These are phyloP conservation scores for Chaetomium globosum DNA, from an alignment of 2,329 filamentous ascomycete genomes.

Conservation along the genomic window DNA sequence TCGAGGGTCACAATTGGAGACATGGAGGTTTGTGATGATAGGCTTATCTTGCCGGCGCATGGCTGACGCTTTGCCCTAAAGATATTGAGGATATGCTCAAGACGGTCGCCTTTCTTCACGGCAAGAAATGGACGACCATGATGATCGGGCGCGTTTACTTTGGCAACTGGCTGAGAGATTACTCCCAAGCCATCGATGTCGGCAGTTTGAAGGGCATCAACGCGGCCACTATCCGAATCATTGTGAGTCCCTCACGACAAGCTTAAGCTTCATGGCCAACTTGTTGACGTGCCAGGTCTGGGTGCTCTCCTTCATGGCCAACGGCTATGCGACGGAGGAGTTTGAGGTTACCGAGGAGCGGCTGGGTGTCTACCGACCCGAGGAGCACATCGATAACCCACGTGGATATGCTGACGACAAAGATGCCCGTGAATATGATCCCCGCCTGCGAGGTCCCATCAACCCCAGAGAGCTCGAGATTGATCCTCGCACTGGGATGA, in stretches of 20 bases:
- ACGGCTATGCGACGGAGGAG: slow-evolving; percentile 83
- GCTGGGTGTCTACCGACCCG: slow-evolving; percentile 77
- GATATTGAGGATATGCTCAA: slow-evolving; percentile 83
- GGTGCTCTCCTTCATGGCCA: slow-evolving; percentile 79
- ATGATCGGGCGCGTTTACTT: slow-evolving; percentile 79
- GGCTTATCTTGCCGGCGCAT: background rate
- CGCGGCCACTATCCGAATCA: slow-evolving; percentile 73
- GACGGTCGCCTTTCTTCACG: slow-evolving; percentile 73
- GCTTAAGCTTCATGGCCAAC: background rate
- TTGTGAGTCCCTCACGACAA: slow-evolving; percentile 41
- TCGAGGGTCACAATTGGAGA: slow-evolving; percentile 70
- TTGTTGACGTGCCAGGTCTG: slow-evolving; percentile 57
- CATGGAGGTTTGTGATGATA: slow-evolving; percentile 58
- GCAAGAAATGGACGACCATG: slow-evolving; percentile 83
- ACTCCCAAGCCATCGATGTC: slow-evolving; percentile 81
- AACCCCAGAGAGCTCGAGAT: slow-evolving; percentile 70
- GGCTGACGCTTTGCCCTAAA: slow-evolving; percentile 34
- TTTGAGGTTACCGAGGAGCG: slow-evolving; percentile 82
- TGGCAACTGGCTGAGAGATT: slow-evolving; percentile 85
- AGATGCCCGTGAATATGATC: slow-evolving; percentile 82
- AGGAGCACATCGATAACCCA: slow-evolving; percentile 75
- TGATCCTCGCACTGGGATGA: slow-evolving; percentile 85
- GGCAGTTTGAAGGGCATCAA: slow-evolving; percentile 78
- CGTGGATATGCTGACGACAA: slow-evolving; percentile 82
- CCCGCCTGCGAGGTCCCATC: slow-evolving; percentile 79